Evolutionary conservation across 257 asterid species (phyloP), one percentile per base, ranked within the genome.

Genomic region (Nicotiana attenuata): DNA sequence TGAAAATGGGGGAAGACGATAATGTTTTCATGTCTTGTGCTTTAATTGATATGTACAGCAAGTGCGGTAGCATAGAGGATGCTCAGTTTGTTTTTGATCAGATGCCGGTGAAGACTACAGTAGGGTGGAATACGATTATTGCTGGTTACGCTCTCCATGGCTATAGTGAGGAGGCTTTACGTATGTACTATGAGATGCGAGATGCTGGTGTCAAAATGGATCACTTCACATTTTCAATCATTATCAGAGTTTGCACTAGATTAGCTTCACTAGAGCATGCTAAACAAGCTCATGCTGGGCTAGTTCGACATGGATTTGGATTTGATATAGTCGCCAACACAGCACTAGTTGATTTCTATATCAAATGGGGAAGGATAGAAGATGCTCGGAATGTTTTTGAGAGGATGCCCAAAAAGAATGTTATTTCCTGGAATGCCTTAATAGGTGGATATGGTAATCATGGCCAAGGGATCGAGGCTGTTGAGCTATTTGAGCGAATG

Each of bases 321-420:
- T 88, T 85, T 0, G 98, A 93, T 35, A 65, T 92, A 13, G 93
- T 92, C 64, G 94, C 97, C 76, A 95, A 85, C 82, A 91, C 97
- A 47, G 87, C 99, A 11, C 97, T 95, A 35, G 92, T 95, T 35
- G 98, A 95, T 87, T 92, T 95, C 87, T 93, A 95, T 75, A 85
- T 95, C 86, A 93, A 93, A 87, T 93, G 98, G 98, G 99, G 98
- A 60, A 90, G 92, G 86, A 86, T 93, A 83, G 94, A 91, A 80
- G 98, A 93, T 77, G 99, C 99, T 7, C 89, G 89, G 10, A 91
- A 87, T 64, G 89, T 93, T 28, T 93, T 93, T 38, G 93, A 95
- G 47, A 88, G 85, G 81, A 92, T 91, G 97, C 95, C 93, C 20
- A 86, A 71, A 41, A 95, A 91, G 82, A 93, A 92, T 55, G 83